Percentiles rank a stretch among this genome's conserved stretches.
phyloP scores from a whole-genome alignment of 805 yeast genomes.

The Lachancea kluyveri region DNA sequence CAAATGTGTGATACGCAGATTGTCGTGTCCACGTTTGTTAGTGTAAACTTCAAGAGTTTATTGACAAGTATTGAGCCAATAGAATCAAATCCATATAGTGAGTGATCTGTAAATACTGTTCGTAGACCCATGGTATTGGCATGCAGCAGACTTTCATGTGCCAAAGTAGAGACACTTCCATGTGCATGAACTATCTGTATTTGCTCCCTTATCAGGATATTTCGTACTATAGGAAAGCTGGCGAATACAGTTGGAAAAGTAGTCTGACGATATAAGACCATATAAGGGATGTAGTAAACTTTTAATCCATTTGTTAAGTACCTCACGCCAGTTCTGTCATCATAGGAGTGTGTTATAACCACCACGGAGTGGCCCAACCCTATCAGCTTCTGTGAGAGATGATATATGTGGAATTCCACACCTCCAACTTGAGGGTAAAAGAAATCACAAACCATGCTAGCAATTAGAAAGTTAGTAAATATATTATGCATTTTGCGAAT shows the following conservation, averaged over 20 bases:
- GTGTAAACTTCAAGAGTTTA: constrained; percentile 74
- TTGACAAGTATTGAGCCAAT: constrained; percentile 80
- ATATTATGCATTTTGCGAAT: not conserved
- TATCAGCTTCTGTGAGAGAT: constrained; percentile 76
- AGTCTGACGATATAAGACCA: constrained; percentile 74
- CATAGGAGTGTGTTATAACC: constrained; percentile 84
- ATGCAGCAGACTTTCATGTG: constrained; percentile 89
- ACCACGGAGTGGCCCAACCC: constrained; percentile 80
- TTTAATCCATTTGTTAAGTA: constrained; percentile 84
- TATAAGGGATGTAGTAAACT: constrained; percentile 83
- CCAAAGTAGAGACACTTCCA: constrained; percentile 78
- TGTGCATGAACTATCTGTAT: constrained; percentile 94
- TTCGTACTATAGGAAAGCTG: constrained; percentile 77
- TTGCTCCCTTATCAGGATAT: constrained; percentile 76
- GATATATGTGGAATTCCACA: constrained; percentile 91
- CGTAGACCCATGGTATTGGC: constrained; percentile 87
- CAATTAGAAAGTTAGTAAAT: constrained; percentile 14
- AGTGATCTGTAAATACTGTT: constrained; percentile 94
- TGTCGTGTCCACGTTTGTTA: constrained; percentile 83
- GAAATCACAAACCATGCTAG: constrained; percentile 88
- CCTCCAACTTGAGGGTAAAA: constrained; percentile 99
- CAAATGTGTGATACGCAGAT: constrained; percentile 97
- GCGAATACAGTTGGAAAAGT: constrained; percentile 87
- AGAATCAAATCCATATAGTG: constrained; percentile 89
- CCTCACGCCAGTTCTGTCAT: constrained; percentile 75